Evolutionary conservation across 164 flowering plant genomes (phyloP).

Genomic region (Liquidambar formosana): DNA sequence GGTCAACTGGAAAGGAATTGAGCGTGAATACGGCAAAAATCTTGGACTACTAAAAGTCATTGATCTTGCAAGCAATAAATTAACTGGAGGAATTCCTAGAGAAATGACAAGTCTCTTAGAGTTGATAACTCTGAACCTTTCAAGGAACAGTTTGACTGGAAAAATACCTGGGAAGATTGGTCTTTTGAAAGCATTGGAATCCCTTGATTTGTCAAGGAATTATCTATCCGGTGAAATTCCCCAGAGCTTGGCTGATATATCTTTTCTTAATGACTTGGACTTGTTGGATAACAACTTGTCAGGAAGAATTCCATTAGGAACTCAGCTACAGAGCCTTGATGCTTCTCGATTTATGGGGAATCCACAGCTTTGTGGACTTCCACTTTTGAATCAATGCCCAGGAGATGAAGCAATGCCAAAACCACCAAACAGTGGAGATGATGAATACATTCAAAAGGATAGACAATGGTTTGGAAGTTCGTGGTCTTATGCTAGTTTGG

Average conservation of each 20-base stretch:
- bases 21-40: background rate
- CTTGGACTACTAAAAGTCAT: background rate
- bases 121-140: constrained; percentile 9
- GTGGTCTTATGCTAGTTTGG: too few relatives aligned
- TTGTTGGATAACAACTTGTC: constrained; percentile 25
- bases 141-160: constrained; percentile 15
- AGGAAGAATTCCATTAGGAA: constrained; percentile 17
- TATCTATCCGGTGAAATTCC: constrained; percentile 17
- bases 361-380: constrained; percentile 16
- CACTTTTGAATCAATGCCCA: background rate
- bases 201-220: constrained; percentile 25
- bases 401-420: constrained; percentile 6
- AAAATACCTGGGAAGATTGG: constrained; percentile 12
- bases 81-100: constrained; percentile 7
- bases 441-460: too few relatives aligned
- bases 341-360: constrained; percentile 10
- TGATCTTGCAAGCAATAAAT: constrained; percentile 11
- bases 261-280: constrained; percentile 10
- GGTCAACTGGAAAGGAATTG: background rate
- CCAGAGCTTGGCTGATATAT: background rate
- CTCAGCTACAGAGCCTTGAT: background rate
- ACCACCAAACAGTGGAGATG: too few relatives aligned
- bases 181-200: background rate
- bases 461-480: too few relatives aligned
- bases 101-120: background rate